Evolutionary conservation across 352 stramenopile genomes (phyloP), one percentile per base, ranked within the genome.

Genomic region (Pythium utonaiense): DNA sequence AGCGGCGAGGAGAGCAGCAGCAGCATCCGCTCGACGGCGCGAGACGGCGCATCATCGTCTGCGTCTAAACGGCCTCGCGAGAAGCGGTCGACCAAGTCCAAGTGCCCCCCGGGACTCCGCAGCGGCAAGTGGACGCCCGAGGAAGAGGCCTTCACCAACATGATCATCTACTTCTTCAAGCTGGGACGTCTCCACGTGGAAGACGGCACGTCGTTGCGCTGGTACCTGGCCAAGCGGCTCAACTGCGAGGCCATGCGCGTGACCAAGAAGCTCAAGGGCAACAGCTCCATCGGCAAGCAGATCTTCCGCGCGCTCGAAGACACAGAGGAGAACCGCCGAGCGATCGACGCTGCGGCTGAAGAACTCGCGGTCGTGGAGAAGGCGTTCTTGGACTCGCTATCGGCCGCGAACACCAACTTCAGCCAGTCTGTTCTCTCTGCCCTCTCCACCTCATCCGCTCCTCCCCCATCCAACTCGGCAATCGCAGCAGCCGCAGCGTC

Each of bases 161-260:
- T 82, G 71, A 79, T 93, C 57, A 95, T 93, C 61, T 75, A 93
- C 70, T 95, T 78, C 66, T 95, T 95, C 53, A 92, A 91, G 62
- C 70, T 80, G 24, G 86, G 86, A 0, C 57, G 91, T 13, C 66
- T 95, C 33, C 66, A 92, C 56, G 73, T 95, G 9, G 83, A 93
- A 45, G 82, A 92, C 63, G 86, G 86, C 64, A 93, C 84, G 33
- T 91, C 80, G 24, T 70, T 95, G 59, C 83, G 86, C 27, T 93
- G 83, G 82, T 95, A 90, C 71, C 69, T 95, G 34, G 76, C 83
- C 6, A 91, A 93, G 70, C 80, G 80, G 0, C 68, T 95, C 7
- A 93, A 93, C 57, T 95, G 86, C 60, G 84, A 95, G 51, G 82
- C 86, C 9, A 95, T 95, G 86, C 82, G 86, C 40, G 83, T 95